phyloP scores from a whole-genome alignment of 306 rosid genomes.

The Hippophae tibetana region DNA sequence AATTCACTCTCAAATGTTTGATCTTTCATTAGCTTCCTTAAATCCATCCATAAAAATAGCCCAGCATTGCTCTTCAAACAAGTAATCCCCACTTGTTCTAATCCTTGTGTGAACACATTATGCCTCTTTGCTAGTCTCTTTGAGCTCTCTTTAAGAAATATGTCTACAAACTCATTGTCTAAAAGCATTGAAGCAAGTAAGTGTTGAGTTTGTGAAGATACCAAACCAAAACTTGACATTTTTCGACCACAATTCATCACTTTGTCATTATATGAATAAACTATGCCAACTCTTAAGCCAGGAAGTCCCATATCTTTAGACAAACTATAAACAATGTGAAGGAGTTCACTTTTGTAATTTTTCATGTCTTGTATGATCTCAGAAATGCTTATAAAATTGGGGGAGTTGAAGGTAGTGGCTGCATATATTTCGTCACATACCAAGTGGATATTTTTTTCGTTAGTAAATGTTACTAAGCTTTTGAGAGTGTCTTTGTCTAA shows the following conservation, averaged over 20 bases:
- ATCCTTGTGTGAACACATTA: slow-evolving; percentile 32
- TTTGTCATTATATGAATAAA: slow-evolving; percentile 65
- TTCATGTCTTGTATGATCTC: slow-evolving; percentile 51
- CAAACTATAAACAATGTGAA: slow-evolving; percentile 65
- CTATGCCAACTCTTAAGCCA: slow-evolving; percentile 76
- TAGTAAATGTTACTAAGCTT: slow-evolving; percentile 51
- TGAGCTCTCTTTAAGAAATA: slow-evolving; percentile 39
- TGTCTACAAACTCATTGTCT: slow-evolving; percentile 42
- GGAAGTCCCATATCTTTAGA: slow-evolving; percentile 95
- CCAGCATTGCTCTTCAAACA: slow-evolving; percentile 75
- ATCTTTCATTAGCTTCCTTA: slow-evolving; percentile 44
- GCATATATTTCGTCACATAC: slow-evolving; percentile 87
- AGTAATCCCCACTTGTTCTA: slow-evolving; percentile 44
- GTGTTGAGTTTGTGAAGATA: slow-evolving; percentile 71
- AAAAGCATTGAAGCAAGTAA: slow-evolving; percentile 59
- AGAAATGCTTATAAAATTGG: slow-evolving; percentile 40
- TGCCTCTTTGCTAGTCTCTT: slow-evolving; percentile 44
- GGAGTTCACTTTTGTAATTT: slow-evolving; percentile 37
- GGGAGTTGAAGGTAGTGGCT: slow-evolving; percentile 60
- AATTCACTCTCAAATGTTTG: slow-evolving; percentile 53
- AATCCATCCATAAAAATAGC: slow-evolving; percentile 75
- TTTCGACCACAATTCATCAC: slow-evolving; percentile 54
- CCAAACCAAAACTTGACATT: slow-evolving; percentile 93
- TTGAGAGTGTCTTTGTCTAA: slow-evolving; percentile 47
- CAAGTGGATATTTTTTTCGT: slow-evolving; percentile 59